A percentile compares a stretch with the other conserved stretches of the same genome.
Evolutionary conservation across 345 rosid genomes (phyloP).

Genomic region (Boechera stricta): DNA sequence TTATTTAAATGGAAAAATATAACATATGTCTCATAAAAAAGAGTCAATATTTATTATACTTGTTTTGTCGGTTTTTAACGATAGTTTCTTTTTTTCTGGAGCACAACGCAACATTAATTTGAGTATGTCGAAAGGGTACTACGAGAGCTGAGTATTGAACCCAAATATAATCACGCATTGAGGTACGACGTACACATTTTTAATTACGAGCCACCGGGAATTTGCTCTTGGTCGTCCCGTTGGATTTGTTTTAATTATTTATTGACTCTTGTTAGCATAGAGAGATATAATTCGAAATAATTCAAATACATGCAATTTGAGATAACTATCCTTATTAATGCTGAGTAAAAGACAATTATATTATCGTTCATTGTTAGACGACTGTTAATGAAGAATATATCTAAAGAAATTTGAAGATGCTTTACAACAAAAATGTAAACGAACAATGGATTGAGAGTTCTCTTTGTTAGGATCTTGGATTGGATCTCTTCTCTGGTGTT

Average conservation of each 20-base stretch:
- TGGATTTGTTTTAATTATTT: neutral
- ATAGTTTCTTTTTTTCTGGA: too few relatives aligned
- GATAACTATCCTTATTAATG: neutral
- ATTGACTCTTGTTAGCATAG: neutral
- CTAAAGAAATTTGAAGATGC: neutral
- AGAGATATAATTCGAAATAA: neutral
- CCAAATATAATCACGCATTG: too few relatives aligned
- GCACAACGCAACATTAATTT: too few relatives aligned
- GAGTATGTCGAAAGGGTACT: neutral
- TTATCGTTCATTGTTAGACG: neutral
- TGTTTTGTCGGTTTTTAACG: neutral
- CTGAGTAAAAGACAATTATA: neutral
- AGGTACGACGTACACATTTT: neutral
- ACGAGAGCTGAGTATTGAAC: neutral
- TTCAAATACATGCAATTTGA: neutral
- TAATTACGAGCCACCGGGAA: neutral
- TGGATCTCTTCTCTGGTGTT: too few relatives aligned
- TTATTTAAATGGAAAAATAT: too few relatives aligned
- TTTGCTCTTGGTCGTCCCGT: slow-evolving; percentile 21
- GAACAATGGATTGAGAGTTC: neutral
- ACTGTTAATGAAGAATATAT: neutral
- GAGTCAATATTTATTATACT: neutral
- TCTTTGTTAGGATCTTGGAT: too few relatives aligned
- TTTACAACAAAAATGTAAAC: neutral
- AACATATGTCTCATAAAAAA: neutral